A percentile compares a stretch with the other conserved stretches of the same genome.
Evolutionary conservation across 2,329 filamentous ascomycete genomes (phyloP).

Genomic region (Gaeumannomyces sp.): DNA sequence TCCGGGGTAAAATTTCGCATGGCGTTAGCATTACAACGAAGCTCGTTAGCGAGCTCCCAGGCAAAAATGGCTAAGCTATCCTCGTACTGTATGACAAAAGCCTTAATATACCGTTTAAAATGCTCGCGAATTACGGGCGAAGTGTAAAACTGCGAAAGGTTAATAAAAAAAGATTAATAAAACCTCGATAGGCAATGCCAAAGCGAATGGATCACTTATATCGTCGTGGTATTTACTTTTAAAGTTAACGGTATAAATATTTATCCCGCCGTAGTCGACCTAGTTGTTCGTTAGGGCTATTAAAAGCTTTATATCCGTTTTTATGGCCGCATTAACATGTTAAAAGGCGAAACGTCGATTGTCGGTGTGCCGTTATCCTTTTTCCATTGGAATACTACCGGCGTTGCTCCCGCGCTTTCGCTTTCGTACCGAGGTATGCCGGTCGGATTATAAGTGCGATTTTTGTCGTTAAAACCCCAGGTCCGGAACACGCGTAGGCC

Average conservation of each 20-base stretch:
- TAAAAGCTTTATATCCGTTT: slow-evolving; percentile 45
- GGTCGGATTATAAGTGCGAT: slow-evolving; percentile 36
- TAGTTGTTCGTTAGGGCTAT: slow-evolving; percentile 52
- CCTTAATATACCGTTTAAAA: neutral
- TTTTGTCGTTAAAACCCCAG: slow-evolving; percentile 54
- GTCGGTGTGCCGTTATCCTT: slow-evolving; percentile 36
- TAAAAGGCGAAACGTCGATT: slow-evolving; percentile 39
- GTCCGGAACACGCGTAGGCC: slow-evolving; percentile 4
- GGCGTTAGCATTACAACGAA: slow-evolving; percentile 37
- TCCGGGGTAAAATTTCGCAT: neutral
- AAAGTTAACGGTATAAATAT: slow-evolving; percentile 50
- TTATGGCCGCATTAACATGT: slow-evolving; percentile 43
- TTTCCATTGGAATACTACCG: slow-evolving; percentile 41
- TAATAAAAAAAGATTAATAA: neutral
- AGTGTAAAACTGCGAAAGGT: neutral
- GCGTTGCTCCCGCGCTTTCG: slow-evolving; percentile 38
- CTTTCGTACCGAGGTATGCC: slow-evolving; percentile 47
- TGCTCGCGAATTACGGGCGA: neutral
- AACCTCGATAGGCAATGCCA: too few species aligned
- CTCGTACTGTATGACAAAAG: slow-evolving; percentile 32
- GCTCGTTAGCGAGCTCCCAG: slow-evolving; percentile 50
- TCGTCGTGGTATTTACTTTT: slow-evolving; percentile 34
- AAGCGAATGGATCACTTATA: neutral
- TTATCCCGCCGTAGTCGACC: slow-evolving; percentile 56
- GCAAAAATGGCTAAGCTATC: slow-evolving; percentile 42